Conservation (phyloP, 352 stramenopile species). For the Porosira glacialis region DNA sequence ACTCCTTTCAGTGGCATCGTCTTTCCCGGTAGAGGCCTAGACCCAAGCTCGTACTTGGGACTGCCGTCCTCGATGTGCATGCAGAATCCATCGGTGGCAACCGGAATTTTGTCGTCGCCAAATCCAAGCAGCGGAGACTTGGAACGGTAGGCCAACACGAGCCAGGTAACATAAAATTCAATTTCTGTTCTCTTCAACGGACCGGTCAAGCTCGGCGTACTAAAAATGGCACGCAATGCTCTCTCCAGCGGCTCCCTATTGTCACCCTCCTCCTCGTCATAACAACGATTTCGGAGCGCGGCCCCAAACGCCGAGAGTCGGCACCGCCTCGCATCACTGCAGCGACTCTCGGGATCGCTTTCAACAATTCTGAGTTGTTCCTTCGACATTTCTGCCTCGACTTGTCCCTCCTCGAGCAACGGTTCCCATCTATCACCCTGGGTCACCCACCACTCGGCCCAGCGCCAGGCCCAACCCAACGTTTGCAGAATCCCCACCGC, state of each 20-base stretch:
- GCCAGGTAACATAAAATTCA: conserved; percentile 73
- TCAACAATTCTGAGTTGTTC: conserved; percentile 73
- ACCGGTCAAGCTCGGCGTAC: conserved; percentile 70
- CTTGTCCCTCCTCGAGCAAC: conserved; percentile 65
- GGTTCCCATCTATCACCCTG: conserved; percentile 74
- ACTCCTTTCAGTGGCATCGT: conserved; percentile 28
- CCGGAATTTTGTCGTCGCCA: conserved; percentile 70
- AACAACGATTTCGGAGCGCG: conserved; percentile 76
- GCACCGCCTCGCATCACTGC: conserved; percentile 68
- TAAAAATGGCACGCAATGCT: conserved; percentile 65
- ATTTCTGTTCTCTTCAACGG: conserved; percentile 71
- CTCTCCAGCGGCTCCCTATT: conserved; percentile 60
- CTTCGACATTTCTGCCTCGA: conserved; percentile 72
- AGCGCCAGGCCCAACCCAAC: conserved; percentile 80
- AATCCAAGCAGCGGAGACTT: conserved; percentile 67
- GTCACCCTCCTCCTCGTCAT: conserved; percentile 72
- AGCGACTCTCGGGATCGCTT: conserved; percentile 61
- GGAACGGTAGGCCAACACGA: conserved; percentile 74
- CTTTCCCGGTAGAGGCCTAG: conserved; percentile 63
- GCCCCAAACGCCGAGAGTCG: conserved; percentile 76
- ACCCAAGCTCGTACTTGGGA: conserved; percentile 72
- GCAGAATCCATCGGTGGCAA: conserved; percentile 52
- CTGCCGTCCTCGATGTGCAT: conserved; percentile 59
- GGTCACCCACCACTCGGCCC: conserved; percentile 79
- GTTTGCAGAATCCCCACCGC: conserved; percentile 63